Evolutionary conservation across 2,329 filamentous ascomycete species (phyloP), one percentile per base, ranked within the genome.

Genomic region (Sporothrix curviconia): DNA sequence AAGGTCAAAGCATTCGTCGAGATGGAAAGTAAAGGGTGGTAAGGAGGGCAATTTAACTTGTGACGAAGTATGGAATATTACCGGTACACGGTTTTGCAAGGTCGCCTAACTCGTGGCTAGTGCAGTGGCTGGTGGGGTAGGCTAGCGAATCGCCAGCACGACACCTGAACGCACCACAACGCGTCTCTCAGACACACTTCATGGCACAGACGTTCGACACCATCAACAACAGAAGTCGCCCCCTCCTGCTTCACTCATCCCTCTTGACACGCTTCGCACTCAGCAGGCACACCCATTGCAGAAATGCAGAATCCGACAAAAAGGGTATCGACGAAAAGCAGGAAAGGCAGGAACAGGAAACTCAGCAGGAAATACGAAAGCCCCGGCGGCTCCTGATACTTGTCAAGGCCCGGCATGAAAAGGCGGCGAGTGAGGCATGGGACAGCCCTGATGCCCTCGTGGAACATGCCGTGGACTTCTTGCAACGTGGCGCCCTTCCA

Each of bases 221-320:
- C 36, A n/a, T n/a, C n/a, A 40, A 40, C 11, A 40, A 22, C 37
- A 40, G 37, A 40, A 14, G 9, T 22, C 37, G 37, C 37, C 14
- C 37, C n/a, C 37, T 17, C 19, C n/a, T 40, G 19, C 37, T 17
- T 4, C 37, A n/a, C n/a, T 40, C 7, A n/a, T 9, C n/a, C 42
- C 28, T 40, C 34, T n/a, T n/a, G n/a, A n/a, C n/a, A n/a, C n/a
- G n/a, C n/a, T n/a, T 40, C 49, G 34, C 34, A 39, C 49, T 17
- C 34, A 39, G 47, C 47, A 51, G n/a, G 49, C 49, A 19, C 49
- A 52, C 36, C 40, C 19, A 17, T 12, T 11, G 30, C 49, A 52
- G 34, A 52, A 52, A 52, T 52, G 49, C 49, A 52, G 14, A 9
- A 52, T 40, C 22, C 49, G 30, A 17, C 49, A 40, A 34, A 40